These are phyloP conservation scores for Terfezia boudieri DNA, from an alignment of 495 filamentous ascomycete genomes.

Conservation along the genomic window DNA sequence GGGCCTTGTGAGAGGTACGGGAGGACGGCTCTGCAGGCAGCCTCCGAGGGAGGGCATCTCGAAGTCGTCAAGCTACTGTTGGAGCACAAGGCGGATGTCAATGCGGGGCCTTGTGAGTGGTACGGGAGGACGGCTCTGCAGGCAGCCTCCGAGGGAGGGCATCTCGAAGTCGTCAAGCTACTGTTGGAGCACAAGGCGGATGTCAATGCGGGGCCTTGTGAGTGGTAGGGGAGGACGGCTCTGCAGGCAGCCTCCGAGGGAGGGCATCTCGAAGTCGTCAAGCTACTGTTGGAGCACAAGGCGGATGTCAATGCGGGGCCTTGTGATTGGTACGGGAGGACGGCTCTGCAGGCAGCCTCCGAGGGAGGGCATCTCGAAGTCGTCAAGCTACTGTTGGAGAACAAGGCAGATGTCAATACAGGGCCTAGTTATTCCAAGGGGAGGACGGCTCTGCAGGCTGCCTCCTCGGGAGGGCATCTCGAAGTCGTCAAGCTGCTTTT, in stretches of 20 bases:
- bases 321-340: too few relatives aligned
- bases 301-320: too few relatives aligned
- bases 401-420: too few relatives aligned
- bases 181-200: neutral
- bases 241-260: too few relatives aligned
- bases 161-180: neutral
- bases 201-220: too few relatives aligned
- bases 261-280: too few relatives aligned
- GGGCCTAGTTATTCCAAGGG: too few relatives aligned
- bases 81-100: neutral
- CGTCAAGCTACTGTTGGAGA: neutral
- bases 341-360: too few relatives aligned
- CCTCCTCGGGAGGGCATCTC: constrained; percentile 4
- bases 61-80: constrained; percentile 7
- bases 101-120: neutral
- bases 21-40: neutral
- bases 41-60: constrained; percentile 7
- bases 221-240: too few relatives aligned
- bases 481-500: constrained; percentile 8
- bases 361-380: neutral
- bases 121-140: neutral
- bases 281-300: too few relatives aligned
- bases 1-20: neutral
- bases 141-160: neutral
- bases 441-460: constrained; percentile 10